Base-by-base conservation (phyloP, 1,284 basidiomycete species). In the Schizophyllum commune region DNA sequence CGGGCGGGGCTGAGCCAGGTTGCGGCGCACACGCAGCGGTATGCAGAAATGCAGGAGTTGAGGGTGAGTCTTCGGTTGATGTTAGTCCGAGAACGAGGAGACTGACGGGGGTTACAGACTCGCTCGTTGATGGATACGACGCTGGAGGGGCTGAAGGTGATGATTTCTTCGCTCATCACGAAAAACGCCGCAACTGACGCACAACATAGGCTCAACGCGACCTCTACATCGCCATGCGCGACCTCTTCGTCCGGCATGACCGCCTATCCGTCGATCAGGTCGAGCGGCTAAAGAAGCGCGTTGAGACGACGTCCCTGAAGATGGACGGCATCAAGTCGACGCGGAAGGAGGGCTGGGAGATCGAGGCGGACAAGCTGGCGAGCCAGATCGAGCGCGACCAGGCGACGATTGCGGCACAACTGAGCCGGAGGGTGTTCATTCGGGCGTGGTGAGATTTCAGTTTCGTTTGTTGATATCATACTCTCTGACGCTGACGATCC, bases 251-350 rank as follows among this genome's bases (percentile, higher is more conserved):
- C 56, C 85, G 94, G 21, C 89, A 94, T 67, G 90, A 92, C 62
- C 84, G 86, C 34, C 79, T 96, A 47, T 92, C 92, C 0, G 81
- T 85, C 51, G 95, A 97, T 69, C 83, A 87, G 65, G 92, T 95
- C 1, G 93, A 96, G 58, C 82, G 88, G 33, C 77, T 97, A 60
- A 89, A 88, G 73, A 95, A 92, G 69, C 86, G 91, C 34, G 86
- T 95, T 27, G 92, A 95, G 61, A 75, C 76, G 0, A 88, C 83
- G 59, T 85, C 87, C 5, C 73, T 83, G 65, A 94, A 92, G 73
- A 79, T 95, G 55, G 91, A 94, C 67, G 80, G 79, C 0, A 77
- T 91, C 60, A 85, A 88, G 60, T 76, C 79, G 6, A 80, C 81
- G 0, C 80, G 84, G 70, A 94, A 88, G 70, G 88, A 92, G 0